Evolutionary conservation across 23 red algal species (phyloP).

Genomic region (Pyropia haitanensis): DNA sequence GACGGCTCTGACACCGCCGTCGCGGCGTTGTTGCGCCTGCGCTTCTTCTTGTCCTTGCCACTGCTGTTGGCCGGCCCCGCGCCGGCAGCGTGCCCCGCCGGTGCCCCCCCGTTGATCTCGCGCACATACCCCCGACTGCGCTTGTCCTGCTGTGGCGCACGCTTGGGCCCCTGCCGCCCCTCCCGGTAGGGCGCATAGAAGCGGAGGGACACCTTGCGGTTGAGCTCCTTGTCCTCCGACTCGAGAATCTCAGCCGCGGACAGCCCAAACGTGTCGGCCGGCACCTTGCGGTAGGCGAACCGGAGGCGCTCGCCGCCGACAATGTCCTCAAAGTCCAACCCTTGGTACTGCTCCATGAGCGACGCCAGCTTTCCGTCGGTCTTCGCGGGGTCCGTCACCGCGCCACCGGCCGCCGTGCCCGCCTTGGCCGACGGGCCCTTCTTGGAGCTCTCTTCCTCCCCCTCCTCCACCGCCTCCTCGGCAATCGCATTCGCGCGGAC

Average conservation of each 20-base stretch:
- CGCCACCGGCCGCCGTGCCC: too few species aligned
- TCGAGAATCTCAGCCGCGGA: constrained; percentile 56
- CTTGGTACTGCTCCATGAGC: constrained; percentile 85
- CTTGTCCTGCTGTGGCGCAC: background rate
- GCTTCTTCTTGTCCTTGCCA: too few species aligned
- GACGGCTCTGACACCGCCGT: too few species aligned
- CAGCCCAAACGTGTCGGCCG: constrained; percentile 68
- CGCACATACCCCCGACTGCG: too few species aligned
- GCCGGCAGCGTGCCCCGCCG: too few species aligned
- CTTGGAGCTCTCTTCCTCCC: too few species aligned
- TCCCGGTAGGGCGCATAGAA: constrained; percentile 64
- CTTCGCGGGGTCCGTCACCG: too few species aligned
- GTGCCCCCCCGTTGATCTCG: too few species aligned
- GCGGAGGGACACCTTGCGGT: constrained; percentile 61
- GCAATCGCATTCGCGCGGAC: too few species aligned
- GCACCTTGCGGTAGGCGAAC: constrained; percentile 83
- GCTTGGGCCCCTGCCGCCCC: background rate
- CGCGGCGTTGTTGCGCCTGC: too few species aligned
- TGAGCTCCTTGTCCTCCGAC: constrained; percentile 87
- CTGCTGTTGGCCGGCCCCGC: too few species aligned
- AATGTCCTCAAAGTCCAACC: constrained; percentile 82
- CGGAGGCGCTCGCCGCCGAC: constrained; percentile 46
- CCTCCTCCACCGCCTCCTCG: background rate
- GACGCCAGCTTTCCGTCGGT: constrained; percentile 16
- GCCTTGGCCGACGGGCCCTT: too few species aligned